A percentile compares a stretch with the other conserved stretches of the same genome.
Evolutionary conservation across 106 monocot genomes (phyloP).

Genomic region (Alisma plantagoaquatica): DNA sequence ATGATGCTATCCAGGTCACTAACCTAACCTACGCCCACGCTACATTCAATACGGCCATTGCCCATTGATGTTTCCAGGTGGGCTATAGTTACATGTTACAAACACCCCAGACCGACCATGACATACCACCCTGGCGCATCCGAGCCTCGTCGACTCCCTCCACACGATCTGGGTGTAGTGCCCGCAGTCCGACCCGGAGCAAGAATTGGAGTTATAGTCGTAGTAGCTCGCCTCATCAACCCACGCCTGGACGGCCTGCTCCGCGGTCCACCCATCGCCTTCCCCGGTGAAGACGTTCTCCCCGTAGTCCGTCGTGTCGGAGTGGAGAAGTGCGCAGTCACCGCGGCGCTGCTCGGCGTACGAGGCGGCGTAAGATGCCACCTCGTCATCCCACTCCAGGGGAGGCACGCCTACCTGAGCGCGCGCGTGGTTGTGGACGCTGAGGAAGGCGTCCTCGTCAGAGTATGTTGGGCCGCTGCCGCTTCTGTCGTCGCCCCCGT

Average conservation of each 20-base stretch:
- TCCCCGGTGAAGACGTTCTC: conserved; percentile 49
- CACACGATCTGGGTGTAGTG: conserved; percentile 52
- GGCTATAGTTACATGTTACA: conserved; percentile 35
- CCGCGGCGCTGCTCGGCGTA: conserved; percentile 19
- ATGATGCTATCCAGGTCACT: too few relatives aligned
- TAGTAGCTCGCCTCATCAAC: conserved; percentile 21
- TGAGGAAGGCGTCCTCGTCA: conserved; percentile 1
- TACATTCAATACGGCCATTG: conserved; percentile 29
- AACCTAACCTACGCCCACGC: too few relatives aligned
- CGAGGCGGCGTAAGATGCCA: conserved; percentile 8
- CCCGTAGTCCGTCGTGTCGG: conserved; percentile 5
- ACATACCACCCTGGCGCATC: conserved; percentile 28
- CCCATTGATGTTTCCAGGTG: conserved; percentile 27
- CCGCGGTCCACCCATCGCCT: conserved; percentile 9
- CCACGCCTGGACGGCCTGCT: conserved; percentile 29
- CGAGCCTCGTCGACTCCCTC: conserved; percentile 20
- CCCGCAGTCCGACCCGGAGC: conserved; percentile 16
- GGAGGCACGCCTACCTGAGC: conserved; percentile 5
- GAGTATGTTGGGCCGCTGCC: neutral
- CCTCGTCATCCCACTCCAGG: conserved; percentile 1
- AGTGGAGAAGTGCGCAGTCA: conserved; percentile 24
- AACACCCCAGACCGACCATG: conserved; percentile 18
- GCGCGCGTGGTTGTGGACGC: conserved; percentile 9
- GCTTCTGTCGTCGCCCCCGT: neutral
- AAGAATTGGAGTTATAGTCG: conserved; percentile 20